Base-by-base conservation (phyloP, 305 asterid genomes). In the Withania somnifera region DNA sequence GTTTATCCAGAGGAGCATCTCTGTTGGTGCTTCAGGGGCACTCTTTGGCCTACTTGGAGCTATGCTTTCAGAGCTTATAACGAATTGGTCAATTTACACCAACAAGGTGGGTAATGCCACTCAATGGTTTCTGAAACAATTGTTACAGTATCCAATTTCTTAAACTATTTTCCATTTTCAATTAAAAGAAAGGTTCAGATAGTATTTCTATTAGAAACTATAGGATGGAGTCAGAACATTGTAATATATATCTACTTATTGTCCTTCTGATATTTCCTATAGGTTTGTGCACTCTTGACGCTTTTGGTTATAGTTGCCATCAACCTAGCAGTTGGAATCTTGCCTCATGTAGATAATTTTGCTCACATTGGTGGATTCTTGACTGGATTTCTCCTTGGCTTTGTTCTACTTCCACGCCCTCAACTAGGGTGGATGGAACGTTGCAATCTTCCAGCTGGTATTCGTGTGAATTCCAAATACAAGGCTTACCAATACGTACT, bases 21-120 rank as follows among this genome's bases (percentile, higher is more conserved):
- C 97, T 11, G 98, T 93, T 38, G 98, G 98, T 84, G 98, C 98
- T 82, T 95, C 98, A 20, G 98, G 98, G 26, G 97, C 98, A 63
- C 97, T 95, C 52, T 93, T 93, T 67, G 98, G 98, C 68, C 95
- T 95, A 87, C 98, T 95, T 71, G 98, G 98, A 68, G 97, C 98
- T 6, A 93, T 93, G 97, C 98, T 95, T 47, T 86, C 98, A 0
- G 98, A 95, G 89, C 89, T 95, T 58, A 87, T 92, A 61, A 92
- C 98, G 10, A 95, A 95, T 77, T 95, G 98, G 98, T 86, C 91
- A 78, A 92, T 95, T 34, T 95, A 95, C 66, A 87, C 92, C 22
- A 95, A 92, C 85, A 95, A 93, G 97, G 98, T 89, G 42, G 19
- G 83, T 15, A 78, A 26, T 60, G 6, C 30, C 24, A 50, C 45